Conservation (phyloP, 108 stramenopile species). For the Nannochloropsis granulata region DNA sequence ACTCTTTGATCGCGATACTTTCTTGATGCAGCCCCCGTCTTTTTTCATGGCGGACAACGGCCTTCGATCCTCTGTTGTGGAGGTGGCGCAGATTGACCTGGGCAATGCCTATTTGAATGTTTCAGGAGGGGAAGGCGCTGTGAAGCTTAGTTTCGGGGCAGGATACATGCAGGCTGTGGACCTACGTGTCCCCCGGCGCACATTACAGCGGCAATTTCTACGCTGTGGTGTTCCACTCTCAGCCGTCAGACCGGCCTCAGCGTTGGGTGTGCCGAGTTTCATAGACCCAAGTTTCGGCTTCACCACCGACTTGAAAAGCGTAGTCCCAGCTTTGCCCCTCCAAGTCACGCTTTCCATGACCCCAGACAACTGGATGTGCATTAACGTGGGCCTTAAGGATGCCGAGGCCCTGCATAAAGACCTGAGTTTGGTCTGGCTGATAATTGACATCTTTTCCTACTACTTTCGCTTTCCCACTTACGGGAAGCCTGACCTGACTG, state of each 20-base stretch:
- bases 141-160: not conserved
- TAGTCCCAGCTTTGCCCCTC: not conserved
- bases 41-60: not conserved
- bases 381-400: conserved; percentile 9
- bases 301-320: not conserved
- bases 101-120: not conserved
- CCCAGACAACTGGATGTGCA: conserved; percentile 7
- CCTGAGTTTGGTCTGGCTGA: conserved; percentile 13
- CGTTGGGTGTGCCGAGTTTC: not conserved
- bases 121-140: not conserved
- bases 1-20: not conserved
- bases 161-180: not conserved
- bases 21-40: not conserved
- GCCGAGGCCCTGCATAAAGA: conserved; percentile 4
- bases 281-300: not conserved
- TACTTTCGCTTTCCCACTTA: conserved; percentile 3
- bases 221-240: not conserved
- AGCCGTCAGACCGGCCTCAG: not conserved
- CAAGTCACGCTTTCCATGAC: conserved; percentile 17
- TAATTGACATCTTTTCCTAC: conserved; percentile 13
- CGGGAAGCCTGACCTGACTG: not conserved
- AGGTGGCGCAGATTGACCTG: not conserved
- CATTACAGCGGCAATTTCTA: not conserved
- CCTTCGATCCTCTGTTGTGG: not conserved
- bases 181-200: not conserved